A percentile compares a stretch with the other conserved stretches of the same genome.
Conservation (phyloP, 345 rosid genomes). For the Lepidium africanum region DNA sequence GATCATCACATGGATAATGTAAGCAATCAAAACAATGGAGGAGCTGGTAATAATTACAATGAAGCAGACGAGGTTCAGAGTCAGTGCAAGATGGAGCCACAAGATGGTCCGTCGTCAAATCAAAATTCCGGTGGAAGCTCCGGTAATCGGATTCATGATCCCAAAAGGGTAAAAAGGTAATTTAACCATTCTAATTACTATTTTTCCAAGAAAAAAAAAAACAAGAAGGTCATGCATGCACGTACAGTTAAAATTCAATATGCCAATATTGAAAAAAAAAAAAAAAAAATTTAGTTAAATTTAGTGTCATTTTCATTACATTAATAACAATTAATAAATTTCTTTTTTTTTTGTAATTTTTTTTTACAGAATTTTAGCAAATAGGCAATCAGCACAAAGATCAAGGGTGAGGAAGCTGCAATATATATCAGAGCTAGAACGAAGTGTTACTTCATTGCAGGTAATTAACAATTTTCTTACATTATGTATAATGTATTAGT, state of each 20-base stretch:
- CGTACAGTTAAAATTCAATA: slow-evolving; percentile 50
- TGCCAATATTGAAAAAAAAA: slow-evolving; percentile 27
- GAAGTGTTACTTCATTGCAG: slow-evolving; percentile 78
- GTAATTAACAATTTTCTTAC: slow-evolving; percentile 13
- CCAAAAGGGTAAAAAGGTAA: slow-evolving; percentile 90
- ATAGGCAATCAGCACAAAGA: slow-evolving; percentile 91
- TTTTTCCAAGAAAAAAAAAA: slow-evolving; percentile 64
- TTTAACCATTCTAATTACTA: slow-evolving; percentile 22
- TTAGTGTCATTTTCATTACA: slow-evolving; percentile 36
- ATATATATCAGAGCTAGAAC: slow-evolving; percentile 92
- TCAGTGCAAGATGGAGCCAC: slow-evolving; percentile 36
- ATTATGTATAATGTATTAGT: no score
- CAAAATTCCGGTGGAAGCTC: slow-evolving; percentile 34
- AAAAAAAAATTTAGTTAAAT: slow-evolving; percentile 40
- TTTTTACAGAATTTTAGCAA: slow-evolving; percentile 49
- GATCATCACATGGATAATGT: slow-evolving; percentile 24
- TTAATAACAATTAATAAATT: slow-evolving; percentile 39
- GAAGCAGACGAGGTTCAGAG: slow-evolving; percentile 55
- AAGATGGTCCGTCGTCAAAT: slow-evolving; percentile 21
- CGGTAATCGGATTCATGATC: slow-evolving; percentile 47
- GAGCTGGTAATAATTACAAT: neutral
- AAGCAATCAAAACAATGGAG: slow-evolving; percentile 12
- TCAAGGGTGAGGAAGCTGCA: slow-evolving; percentile 90
- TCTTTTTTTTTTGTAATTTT: neutral
- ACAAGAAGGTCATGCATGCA: slow-evolving; percentile 37